Base-by-base conservation (phyloP, 106 monocot species). In the Apostasia ramifera region DNA sequence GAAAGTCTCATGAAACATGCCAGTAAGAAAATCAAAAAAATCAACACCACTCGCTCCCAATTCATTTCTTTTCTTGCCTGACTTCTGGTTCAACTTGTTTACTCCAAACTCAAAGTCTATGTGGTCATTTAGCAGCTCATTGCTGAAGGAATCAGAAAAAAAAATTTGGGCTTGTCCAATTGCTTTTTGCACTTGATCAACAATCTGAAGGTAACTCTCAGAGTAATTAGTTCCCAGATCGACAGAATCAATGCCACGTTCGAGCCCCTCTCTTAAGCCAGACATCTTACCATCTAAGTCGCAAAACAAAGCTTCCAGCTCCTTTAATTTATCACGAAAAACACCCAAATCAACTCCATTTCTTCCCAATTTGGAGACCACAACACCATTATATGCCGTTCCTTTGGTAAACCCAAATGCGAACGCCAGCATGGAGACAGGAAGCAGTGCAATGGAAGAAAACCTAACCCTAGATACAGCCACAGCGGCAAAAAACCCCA, bases 391-490 rank as follows among this genome's bases (percentile, higher is more conserved):
- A 62, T 59, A 57, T 46, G 71, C 76, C 11, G 57, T 50, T 38
- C 81, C 90, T 53, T 70, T 58, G 7, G 57, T 64, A 56, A 77
- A 76, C 40, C 87, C 91, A 53, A 41, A 74, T 2, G 55, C 66
- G 66, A 91, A 91, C 60, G 84, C 77, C 57, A 80, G 40, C 66
- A 79, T 38, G 8, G 84, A 79, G 26, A 77, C 52, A 1, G 84
- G 84, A 7, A 87, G 40, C 53, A 82, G 40, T 13, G 76, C 53
- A 71, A 87, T 42, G 1, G 74, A 64, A 9, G 79, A 87, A 63
- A 91, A 40, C 53, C 91, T 78, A 69, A 80, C 74, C 80, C 84
- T 82, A 26, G 84, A 84, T 48, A 91, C 70, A 9, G 84, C 84
- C 59, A 87, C 10, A 59, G 87, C 91, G 3, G 84, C 71, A 44